Conservation (phyloP, 257 asterid species). For the Solanum lignicaule region DNA sequence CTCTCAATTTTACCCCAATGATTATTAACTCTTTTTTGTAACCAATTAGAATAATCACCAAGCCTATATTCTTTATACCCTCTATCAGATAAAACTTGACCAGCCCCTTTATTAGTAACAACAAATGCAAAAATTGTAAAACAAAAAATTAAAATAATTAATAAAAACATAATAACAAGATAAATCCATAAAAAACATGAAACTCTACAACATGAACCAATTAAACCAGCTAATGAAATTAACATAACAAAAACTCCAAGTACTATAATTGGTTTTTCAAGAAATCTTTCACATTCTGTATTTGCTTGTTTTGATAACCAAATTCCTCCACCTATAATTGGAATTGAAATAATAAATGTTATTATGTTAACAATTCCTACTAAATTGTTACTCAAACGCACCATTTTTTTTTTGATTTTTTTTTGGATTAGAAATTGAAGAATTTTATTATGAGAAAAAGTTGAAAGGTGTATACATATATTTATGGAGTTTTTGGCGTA, state of each 20-base stretch:
- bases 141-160: slow-evolving; percentile 53
- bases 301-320: slow-evolving; percentile 65
- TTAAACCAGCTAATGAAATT: slow-evolving; percentile 69
- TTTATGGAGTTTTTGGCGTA: background rate
- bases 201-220: slow-evolving; percentile 76
- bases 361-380: slow-evolving; percentile 58
- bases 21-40: slow-evolving; percentile 59
- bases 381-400: slow-evolving; percentile 61
- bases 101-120: slow-evolving; percentile 85
- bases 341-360: slow-evolving; percentile 60
- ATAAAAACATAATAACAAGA: slow-evolving; percentile 62
- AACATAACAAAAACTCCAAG: slow-evolving; percentile 59
- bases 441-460: background rate
- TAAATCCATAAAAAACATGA: slow-evolving; percentile 77
- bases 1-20: slow-evolving; percentile 60
- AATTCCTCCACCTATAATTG: slow-evolving; percentile 73
- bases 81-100: slow-evolving; percentile 38
- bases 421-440: background rate
- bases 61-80: slow-evolving; percentile 83
- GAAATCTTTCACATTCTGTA: slow-evolving; percentile 73
- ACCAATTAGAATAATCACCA: slow-evolving; percentile 74
- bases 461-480: background rate
- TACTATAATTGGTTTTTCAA: slow-evolving; percentile 61
- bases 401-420: slow-evolving; percentile 17
- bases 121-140: slow-evolving; percentile 89